These are phyloP conservation scores for Fusarium nurragi DNA, from an alignment of 2,329 filamentous ascomycete genomes.

Conservation along the genomic window DNA sequence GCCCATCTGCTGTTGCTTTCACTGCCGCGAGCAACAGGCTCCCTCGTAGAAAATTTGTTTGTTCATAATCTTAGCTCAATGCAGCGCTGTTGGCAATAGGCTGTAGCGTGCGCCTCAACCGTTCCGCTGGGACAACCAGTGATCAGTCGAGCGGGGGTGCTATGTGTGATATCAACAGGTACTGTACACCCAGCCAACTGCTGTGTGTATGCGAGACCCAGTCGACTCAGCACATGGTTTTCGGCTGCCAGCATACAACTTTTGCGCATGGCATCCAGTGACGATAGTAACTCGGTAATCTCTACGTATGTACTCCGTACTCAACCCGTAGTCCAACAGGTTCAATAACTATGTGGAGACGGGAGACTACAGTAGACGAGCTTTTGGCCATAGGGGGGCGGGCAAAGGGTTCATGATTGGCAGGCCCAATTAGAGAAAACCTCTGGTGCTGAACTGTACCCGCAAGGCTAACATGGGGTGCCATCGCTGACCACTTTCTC, in stretches of 20 bases:
- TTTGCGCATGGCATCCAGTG: neutral
- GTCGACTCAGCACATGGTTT: neutral
- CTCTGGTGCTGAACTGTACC: neutral
- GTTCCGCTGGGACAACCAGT: constrained; percentile 18
- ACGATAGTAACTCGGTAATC: neutral
- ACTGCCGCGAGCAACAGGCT: constrained; percentile 6
- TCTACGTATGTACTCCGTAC: neutral
- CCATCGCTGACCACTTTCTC: neutral
- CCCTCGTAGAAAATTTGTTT: constrained; percentile 28
- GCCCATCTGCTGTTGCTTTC: constrained; percentile 17
- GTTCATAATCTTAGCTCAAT: constrained; percentile 9
- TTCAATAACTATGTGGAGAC: constrained; percentile 18
- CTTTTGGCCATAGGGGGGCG: constrained; percentile 18
- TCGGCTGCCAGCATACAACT: neutral
- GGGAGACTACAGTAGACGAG: constrained; percentile 26
- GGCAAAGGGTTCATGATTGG: constrained; percentile 18
- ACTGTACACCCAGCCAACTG: neutral
- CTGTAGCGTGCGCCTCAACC: constrained; percentile 28
- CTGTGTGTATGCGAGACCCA: neutral
- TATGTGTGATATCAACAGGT: constrained; percentile 11
- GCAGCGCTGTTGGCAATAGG: constrained; percentile 12
- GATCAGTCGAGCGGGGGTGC: constrained; percentile 10
- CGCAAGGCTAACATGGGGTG: neutral
- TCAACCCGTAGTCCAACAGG: constrained; percentile 9
- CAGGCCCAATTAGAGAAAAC: constrained; percentile 1